A percentile compares a stretch with the other conserved stretches of the same genome.
Conservation (phyloP, 495 filamentous ascomycete genomes). For the Chlorociboria aeruginascens region DNA sequence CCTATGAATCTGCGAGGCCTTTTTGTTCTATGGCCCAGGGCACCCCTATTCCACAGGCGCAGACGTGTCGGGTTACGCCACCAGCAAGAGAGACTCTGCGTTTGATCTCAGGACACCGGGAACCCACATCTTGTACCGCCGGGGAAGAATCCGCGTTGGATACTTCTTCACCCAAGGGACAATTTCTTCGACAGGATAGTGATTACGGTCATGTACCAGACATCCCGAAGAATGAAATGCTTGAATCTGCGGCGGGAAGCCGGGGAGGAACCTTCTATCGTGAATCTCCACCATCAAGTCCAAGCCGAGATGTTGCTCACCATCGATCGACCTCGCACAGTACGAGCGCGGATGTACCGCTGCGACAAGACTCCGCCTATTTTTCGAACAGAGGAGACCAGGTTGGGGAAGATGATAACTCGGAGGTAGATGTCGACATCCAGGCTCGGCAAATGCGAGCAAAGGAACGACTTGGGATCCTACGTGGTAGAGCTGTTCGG, state of each 20-base stretch:
- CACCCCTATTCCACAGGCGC: too few species aligned
- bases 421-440: background rate
- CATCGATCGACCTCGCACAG: background rate
- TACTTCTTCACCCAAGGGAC: background rate
- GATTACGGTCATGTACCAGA: background rate
- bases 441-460: constrained; percentile 4
- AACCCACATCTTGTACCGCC: background rate
- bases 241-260: constrained; percentile 1
- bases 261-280: background rate
- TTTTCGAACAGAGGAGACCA: constrained; percentile 1
- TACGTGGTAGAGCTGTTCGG: constrained; percentile 6
- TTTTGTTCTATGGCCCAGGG: too few species aligned
- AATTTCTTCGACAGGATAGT: background rate
- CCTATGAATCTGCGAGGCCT: too few species aligned
- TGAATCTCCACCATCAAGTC: background rate
- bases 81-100: too few species aligned
- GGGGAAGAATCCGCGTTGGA: background rate
- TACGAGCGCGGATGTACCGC: background rate
- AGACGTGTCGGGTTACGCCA: too few species aligned
- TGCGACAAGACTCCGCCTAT: constrained; percentile 14
- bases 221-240: constrained; percentile 3
- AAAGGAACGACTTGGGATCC: constrained; percentile 10
- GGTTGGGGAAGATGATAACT: background rate
- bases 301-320: background rate
- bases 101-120: too few species aligned